Evolutionary conservation across 2,329 filamentous ascomycete genomes (phyloP).

Genomic region (Alternaria metachromatica): DNA sequence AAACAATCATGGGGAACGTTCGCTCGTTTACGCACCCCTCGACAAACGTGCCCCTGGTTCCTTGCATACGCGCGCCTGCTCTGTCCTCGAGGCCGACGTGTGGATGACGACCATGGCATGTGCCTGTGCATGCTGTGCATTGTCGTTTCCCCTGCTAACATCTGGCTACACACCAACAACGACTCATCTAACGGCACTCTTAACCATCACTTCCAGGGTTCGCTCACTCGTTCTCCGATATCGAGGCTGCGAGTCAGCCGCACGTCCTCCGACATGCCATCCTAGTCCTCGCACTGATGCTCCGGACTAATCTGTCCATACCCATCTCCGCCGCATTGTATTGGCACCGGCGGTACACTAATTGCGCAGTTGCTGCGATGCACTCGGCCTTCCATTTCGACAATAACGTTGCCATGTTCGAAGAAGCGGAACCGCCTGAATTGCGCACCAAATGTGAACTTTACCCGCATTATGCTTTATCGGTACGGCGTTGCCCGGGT

Average conservation of each 20-base stretch:
- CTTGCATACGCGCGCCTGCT: slow-evolving; percentile 6
- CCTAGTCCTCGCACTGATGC: not conserved
- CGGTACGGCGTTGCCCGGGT: not conserved
- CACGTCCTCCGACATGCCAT: not conserved
- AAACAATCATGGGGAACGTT: slow-evolving; percentile 1
- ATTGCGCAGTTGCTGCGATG: not conserved
- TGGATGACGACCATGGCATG: not conserved
- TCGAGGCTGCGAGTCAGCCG: not conserved
- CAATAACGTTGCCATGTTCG: not conserved
- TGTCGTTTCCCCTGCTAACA: not conserved
- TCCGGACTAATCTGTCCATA: not conserved
- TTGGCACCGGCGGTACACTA: not conserved
- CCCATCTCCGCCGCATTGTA: not conserved
- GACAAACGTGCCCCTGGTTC: not conserved
- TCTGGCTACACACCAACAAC: not conserved
- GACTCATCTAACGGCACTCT: not conserved
- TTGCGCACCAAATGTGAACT: not conserved
- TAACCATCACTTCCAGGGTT: not conserved
- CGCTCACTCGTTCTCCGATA: not conserved
- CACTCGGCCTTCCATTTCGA: not conserved
- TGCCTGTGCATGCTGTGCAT: not conserved
- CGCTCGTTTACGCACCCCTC: not conserved
- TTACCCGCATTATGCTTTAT: not conserved
- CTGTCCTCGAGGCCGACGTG: slow-evolving; percentile 2
- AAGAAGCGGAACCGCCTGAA: not conserved